Conservation (phyloP, 768 basidiomycete genomes). For the Mycena chlorophos region DNA sequence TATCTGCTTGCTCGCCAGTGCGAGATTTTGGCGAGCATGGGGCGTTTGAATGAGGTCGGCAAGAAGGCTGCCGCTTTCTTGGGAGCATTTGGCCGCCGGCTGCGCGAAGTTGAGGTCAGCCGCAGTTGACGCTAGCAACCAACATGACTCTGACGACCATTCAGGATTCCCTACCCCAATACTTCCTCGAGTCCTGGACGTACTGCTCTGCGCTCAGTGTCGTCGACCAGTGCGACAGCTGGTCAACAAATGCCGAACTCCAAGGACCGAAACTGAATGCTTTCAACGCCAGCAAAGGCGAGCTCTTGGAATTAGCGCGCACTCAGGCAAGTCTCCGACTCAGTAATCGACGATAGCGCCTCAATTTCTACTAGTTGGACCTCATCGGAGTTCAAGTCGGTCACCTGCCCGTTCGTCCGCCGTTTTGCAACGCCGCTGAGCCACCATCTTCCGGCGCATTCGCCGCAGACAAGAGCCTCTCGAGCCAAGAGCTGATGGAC, state of each 20-base stretch:
- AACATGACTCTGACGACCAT: slow-evolving; percentile 9
- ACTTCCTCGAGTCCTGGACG: slow-evolving; percentile 91
- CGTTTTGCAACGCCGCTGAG: slow-evolving; percentile 62
- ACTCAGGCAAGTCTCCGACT: slow-evolving; percentile 60
- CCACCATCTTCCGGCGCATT: slow-evolving; percentile 23
- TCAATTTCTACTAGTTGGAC: slow-evolving; percentile 63
- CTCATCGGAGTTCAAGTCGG: slow-evolving; percentile 73
- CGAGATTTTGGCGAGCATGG: slow-evolving; percentile 66
- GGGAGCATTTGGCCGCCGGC: slow-evolving; percentile 67
- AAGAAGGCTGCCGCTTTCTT: slow-evolving; percentile 75
- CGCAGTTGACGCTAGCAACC: not conserved
- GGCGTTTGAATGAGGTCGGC: slow-evolving; percentile 68
- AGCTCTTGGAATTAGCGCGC: slow-evolving; percentile 84
- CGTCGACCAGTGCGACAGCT: slow-evolving; percentile 75
- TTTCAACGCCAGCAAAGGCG: slow-evolving; percentile 81
- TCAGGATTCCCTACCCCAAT: slow-evolving; percentile 54
- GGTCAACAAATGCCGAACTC: slow-evolving; percentile 54
- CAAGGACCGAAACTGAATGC: slow-evolving; percentile 48
- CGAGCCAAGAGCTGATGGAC: slow-evolving; percentile 58
- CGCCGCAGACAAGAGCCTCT: slow-evolving; percentile 42
- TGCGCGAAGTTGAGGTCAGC: slow-evolving; percentile 75
- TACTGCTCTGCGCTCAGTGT: slow-evolving; percentile 87
- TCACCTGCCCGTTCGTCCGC: slow-evolving; percentile 69
- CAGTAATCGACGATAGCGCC: not conserved
- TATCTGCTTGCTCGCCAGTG: slow-evolving; percentile 91